Percentiles rank a stretch among this genome's conserved stretches.
phyloP scores from a whole-genome alignment of 345 rosid genomes.

The Microcos paniculata region DNA sequence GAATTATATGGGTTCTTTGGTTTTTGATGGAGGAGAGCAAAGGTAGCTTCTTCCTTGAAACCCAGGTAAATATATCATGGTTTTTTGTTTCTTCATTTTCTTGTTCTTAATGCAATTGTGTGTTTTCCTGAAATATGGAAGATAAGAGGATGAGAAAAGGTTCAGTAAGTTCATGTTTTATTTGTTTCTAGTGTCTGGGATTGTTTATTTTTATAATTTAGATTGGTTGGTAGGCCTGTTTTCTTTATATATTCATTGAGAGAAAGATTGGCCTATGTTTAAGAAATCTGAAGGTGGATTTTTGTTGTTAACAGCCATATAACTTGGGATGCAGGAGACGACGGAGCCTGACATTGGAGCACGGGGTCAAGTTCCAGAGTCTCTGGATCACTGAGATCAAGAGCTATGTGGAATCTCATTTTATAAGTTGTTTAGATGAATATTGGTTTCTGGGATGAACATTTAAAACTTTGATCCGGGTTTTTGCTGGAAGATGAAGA shows the following conservation, averaged over 20 bases:
- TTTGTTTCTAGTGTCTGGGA: background rate
- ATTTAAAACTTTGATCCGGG: constrained; percentile 41
- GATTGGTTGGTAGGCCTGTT: background rate
- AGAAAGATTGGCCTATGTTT: background rate
- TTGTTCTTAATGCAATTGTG: background rate
- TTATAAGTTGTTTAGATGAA: constrained; percentile 2
- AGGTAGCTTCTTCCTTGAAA: constrained; percentile 28
- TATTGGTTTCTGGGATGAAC: constrained; percentile 5
- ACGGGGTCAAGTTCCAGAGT: constrained; percentile 9
- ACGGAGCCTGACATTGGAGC: constrained; percentile 21
- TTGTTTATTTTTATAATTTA: background rate
- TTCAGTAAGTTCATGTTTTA: background rate
- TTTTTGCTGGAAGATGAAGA: constrained; percentile 31
- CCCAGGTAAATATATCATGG: constrained; percentile 28
- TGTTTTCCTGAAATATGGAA: background rate
- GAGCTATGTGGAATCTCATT: background rate
- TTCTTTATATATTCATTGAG: background rate
- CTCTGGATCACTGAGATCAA: constrained; percentile 11
- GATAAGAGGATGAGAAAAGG: background rate
- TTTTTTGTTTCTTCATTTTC: background rate
- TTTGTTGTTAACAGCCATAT: constrained; percentile 22
- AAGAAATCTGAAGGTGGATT: background rate
- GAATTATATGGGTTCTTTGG: constrained; percentile 25
- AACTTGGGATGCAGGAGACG: constrained; percentile 18
- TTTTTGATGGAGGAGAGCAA: constrained; percentile 26